Evolutionary conservation across 1,284 basidiomycete genomes (phyloP).

Genomic region (Anthracocystis panici-leucophaei): DNA sequence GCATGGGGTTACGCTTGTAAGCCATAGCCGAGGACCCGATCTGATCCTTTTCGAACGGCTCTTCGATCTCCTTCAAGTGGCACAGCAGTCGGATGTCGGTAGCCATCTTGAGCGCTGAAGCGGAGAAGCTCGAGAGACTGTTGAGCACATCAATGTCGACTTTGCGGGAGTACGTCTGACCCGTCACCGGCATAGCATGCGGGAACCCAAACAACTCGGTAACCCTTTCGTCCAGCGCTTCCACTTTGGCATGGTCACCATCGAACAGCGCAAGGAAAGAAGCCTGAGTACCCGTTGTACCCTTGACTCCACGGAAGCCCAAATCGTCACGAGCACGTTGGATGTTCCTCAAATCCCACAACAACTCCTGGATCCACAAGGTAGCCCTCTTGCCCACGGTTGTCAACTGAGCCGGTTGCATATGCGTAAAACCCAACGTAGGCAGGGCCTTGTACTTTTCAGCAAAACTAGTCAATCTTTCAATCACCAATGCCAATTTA

Average conservation of each 20-base stretch:
- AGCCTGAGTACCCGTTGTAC: slow-evolving; percentile 97
- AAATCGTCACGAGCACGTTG: slow-evolving; percentile 90
- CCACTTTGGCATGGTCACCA: slow-evolving; percentile 86
- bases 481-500: slow-evolving; percentile 89
- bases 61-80: slow-evolving; percentile 86
- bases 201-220: slow-evolving; percentile 91
- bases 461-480: slow-evolving; percentile 85
- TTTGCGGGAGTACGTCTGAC: slow-evolving; percentile 98
- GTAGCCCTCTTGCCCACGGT: slow-evolving; percentile 99
- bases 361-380: slow-evolving; percentile 90
- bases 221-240: slow-evolving; percentile 80
- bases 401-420: slow-evolving; percentile 97
- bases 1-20: slow-evolving; percentile 99
- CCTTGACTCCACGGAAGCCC: slow-evolving; percentile 98
- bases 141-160: slow-evolving; percentile 94
- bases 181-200: slow-evolving; percentile 96
- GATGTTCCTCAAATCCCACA: slow-evolving; percentile 97
- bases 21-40: slow-evolving; percentile 97
- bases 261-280: slow-evolving; percentile 95
- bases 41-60: slow-evolving; percentile 98
- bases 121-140: slow-evolving; percentile 89
- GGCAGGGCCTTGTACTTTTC: slow-evolving; percentile 72
- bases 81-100: slow-evolving; percentile 82
- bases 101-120: slow-evolving; percentile 96
- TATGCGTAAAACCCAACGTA: slow-evolving; percentile 94